Evolutionary conservation across 1,139 yeast species (phyloP).

Genomic region (Candida tunisiensis): DNA sequence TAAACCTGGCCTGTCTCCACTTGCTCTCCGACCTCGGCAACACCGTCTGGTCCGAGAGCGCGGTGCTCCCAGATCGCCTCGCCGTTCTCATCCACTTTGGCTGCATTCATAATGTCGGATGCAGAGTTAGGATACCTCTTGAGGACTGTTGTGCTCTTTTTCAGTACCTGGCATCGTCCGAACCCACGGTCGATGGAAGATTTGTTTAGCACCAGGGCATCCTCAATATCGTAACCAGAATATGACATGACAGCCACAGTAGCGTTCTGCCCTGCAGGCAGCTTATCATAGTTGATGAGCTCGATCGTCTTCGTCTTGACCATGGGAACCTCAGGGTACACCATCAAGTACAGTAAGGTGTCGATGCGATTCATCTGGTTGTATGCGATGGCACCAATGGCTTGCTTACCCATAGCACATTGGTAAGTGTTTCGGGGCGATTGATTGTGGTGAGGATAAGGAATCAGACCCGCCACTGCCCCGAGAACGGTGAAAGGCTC

Average conservation of each 20-base stretch:
- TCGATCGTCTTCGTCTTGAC: conserved; percentile 96
- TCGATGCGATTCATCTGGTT: conserved; percentile 94
- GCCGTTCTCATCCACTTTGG: conserved; percentile 50
- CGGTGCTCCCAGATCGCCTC: conserved; percentile 76
- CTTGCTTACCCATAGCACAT: conserved; percentile 99
- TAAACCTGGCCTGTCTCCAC: conserved; percentile 88
- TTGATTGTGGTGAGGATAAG: conserved; percentile 99
- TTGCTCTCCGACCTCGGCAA: conserved; percentile 89
- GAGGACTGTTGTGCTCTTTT: conserved; percentile 77
- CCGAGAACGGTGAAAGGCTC: conserved; percentile 95
- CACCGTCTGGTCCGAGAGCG: conserved; percentile 84
- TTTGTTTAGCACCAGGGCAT: conserved; percentile 89
- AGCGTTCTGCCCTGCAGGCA: conserved; percentile 99
- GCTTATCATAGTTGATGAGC: conserved; percentile 81
- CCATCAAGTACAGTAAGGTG: conserved; percentile 85
- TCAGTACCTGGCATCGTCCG: conserved; percentile 95
- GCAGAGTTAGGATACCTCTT: conserved; percentile 91
- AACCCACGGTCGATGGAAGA: conserved; percentile 92
- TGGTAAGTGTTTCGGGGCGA: conserved; percentile 98
- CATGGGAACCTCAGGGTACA: conserved; percentile 98
- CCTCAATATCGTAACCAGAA: conserved; percentile 98
- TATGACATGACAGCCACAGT: conserved; percentile 98
- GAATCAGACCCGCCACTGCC: conserved; percentile 97
- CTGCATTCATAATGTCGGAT: conserved; percentile 79
- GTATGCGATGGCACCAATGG: conserved; percentile 97